Evolutionary conservation across 2,329 filamentous ascomycete species (phyloP).

Genomic region (Apiospora arundinis): DNA sequence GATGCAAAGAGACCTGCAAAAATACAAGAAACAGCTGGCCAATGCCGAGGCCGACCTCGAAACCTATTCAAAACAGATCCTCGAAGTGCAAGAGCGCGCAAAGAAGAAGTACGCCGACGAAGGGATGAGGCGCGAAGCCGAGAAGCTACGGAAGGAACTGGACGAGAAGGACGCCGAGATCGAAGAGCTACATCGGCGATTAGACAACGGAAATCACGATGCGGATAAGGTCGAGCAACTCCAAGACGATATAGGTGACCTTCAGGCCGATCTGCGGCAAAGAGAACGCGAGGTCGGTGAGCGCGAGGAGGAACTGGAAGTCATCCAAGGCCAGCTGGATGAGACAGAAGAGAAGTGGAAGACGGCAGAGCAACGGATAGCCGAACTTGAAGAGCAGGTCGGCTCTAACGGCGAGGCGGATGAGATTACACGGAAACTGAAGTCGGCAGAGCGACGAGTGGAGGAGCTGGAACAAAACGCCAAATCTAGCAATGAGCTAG

Average conservation of each 20-base stretch:
- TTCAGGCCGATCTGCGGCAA: slow-evolving; percentile 77
- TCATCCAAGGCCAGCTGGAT: slow-evolving; percentile 61
- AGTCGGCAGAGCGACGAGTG: slow-evolving; percentile 60
- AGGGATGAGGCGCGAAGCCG: slow-evolving; percentile 52
- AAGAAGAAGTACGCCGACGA: slow-evolving; percentile 79
- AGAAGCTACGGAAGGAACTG: slow-evolving; percentile 61
- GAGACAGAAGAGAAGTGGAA: slow-evolving; percentile 58
- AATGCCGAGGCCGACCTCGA: slow-evolving; percentile 88
- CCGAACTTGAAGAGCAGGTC: slow-evolving; percentile 65
- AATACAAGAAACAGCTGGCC: slow-evolving; percentile 83
- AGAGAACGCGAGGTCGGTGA: slow-evolving; percentile 77
- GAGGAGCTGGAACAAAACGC: slow-evolving; percentile 63
- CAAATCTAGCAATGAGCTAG: slow-evolving; percentile 60
- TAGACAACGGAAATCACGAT: slow-evolving; percentile 63
- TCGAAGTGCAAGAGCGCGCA: slow-evolving; percentile 81
- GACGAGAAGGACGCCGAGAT: slow-evolving; percentile 66
- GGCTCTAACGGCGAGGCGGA: slow-evolving; percentile 57
- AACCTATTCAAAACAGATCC: slow-evolving; percentile 79
- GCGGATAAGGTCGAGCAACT: slow-evolving; percentile 69
- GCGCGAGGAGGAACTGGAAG: slow-evolving; percentile 76
- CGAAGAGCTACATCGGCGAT: slow-evolving; percentile 63
- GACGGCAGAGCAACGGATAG: slow-evolving; percentile 54
- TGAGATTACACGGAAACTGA: slow-evolving; percentile 63
- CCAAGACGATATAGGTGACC: slow-evolving; percentile 75
- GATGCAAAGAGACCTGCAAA: slow-evolving; percentile 84